Evolutionary conservation across 1,284 basidiomycete species (phyloP), one percentile per base, ranked within the genome.

Genomic region (Athelia psychrophila): DNA sequence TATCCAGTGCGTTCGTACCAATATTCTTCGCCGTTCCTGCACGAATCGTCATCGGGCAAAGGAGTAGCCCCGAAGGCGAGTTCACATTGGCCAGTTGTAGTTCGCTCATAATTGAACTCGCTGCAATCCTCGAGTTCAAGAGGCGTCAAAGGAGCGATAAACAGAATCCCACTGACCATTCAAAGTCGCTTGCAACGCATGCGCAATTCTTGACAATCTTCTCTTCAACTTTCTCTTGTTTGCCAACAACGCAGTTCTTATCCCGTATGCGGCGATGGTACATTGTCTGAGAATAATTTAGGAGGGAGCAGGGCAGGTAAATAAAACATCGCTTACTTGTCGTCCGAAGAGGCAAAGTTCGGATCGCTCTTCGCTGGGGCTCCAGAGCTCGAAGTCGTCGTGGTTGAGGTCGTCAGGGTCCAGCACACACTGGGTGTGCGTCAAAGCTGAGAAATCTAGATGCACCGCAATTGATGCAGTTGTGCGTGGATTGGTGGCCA

Each of bases 371-470:
- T 95, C 88, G 53, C 89, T 90, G 0, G 95, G 95, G 66, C 89
- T 93, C 95, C 95, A 98, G 3, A 95, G 70, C 67, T 97, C 95
- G 64, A 97, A 98, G 69, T 98, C 95, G 62, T 97, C 94, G 46
- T 85, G 73, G 27, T 78, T 79, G 3, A 93, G 86, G 62, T 96
- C 74, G 1, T 91, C 79, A 3, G 80, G 52, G 58, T 81, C 80
- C 46, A 94, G 71, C 1, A 77, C n/a, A n/a, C 95, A 98, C 74
- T 86, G 73, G 58, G 76, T 78, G 49, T 70, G 72, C 0, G 90
- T 93, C 60, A 98, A 73, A 3, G 86, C 74, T 2, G 88, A 81
- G 60, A 99, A 98, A 73, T 99, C 96, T 49, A 99, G 69, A 60
- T 98, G 92, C 3, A 99, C 80, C 1, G 88, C 85, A 3, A 91